Evolutionary conservation across 768 basidiomycete genomes (phyloP).

Genomic region (Amanita pallidorosea): DNA sequence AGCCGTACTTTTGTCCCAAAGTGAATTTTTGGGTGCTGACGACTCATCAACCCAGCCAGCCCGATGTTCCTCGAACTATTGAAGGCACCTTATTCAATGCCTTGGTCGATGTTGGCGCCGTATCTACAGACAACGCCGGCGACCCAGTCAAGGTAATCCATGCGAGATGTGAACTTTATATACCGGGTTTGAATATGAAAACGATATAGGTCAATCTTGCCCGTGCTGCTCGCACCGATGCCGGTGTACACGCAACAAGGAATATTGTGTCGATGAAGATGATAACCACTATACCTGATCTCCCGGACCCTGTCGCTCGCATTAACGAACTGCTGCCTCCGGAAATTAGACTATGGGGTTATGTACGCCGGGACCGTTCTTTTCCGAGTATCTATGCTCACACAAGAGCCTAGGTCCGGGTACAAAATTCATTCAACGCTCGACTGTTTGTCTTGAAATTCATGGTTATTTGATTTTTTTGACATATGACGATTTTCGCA

Average conservation of each 20-base stretch:
- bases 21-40: not conserved
- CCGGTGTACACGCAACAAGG: slow-evolving; percentile 94
- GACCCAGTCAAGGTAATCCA: slow-evolving; percentile 71
- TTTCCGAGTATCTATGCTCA: not conserved
- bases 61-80: slow-evolving; percentile 61
- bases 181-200: not conserved
- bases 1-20: not conserved
- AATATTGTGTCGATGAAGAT: slow-evolving; percentile 90
- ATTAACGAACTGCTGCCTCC: slow-evolving; percentile 87
- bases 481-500: slow-evolving; percentile 19
- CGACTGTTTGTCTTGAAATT: slow-evolving; percentile 38
- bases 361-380: slow-evolving; percentile 34
- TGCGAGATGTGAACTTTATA: not conserved
- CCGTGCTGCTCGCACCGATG: slow-evolving; percentile 91
- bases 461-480: not conserved
- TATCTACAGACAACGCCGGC: slow-evolving; percentile 90
- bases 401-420: slow-evolving; percentile 37
- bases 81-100: slow-evolving; percentile 87
- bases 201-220: slow-evolving; percentile 62
- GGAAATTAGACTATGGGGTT: slow-evolving; percentile 89
- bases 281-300: slow-evolving; percentile 66
- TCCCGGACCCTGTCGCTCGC: slow-evolving; percentile 55
- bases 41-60: slow-evolving; percentile 52
- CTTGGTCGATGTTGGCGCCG: slow-evolving; percentile 79
- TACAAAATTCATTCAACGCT: slow-evolving; percentile 77